A percentile compares a stretch with the other conserved stretches of the same genome.
phyloP scores from a whole-genome alignment of 23 red algal species.

The Agarophyton chilense region DNA sequence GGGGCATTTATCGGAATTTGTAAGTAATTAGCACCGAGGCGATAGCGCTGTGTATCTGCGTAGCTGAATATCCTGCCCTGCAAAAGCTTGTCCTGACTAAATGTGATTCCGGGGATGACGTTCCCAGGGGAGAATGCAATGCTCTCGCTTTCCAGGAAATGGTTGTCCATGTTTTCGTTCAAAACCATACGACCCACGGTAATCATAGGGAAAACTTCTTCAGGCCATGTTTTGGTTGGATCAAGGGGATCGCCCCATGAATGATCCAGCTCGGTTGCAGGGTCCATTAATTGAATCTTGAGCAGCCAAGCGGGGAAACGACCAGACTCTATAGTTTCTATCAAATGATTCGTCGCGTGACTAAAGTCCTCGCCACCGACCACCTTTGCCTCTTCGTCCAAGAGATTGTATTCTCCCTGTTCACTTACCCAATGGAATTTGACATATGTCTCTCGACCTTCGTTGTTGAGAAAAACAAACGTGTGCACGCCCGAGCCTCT shows the following conservation, averaged over 20 bases:
- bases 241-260: slow-evolving; percentile 91
- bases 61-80: slow-evolving; percentile 95
- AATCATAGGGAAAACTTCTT: slow-evolving; percentile 83
- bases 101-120: slow-evolving; percentile 91
- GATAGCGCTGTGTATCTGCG: slow-evolving; percentile 97
- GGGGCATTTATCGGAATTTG: slow-evolving; percentile 97
- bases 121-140: slow-evolving; percentile 95
- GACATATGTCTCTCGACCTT: slow-evolving; percentile 89
- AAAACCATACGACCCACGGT: slow-evolving; percentile 90
- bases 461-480: slow-evolving; percentile 77
- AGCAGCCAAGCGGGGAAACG: slow-evolving; percentile 90
- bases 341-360: slow-evolving; percentile 95
- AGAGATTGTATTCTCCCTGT: slow-evolving; percentile 86
- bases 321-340: slow-evolving; percentile 86
- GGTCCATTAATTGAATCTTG: slow-evolving; percentile 92
- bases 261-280: slow-evolving; percentile 66
- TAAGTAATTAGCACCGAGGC: slow-evolving; percentile 93
- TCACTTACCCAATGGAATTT: slow-evolving; percentile 95
- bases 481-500: slow-evolving; percentile 89
- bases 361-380: slow-evolving; percentile 91
- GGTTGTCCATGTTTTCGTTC: slow-evolving; percentile 93
- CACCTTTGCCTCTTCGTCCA: slow-evolving; percentile 87
- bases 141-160: slow-evolving; percentile 91
- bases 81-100: slow-evolving; percentile 94
- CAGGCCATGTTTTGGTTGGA: slow-evolving; percentile 95